Evolutionary conservation across 1,139 yeast species (phyloP).

Genomic region (Pichiaceae sp.): DNA sequence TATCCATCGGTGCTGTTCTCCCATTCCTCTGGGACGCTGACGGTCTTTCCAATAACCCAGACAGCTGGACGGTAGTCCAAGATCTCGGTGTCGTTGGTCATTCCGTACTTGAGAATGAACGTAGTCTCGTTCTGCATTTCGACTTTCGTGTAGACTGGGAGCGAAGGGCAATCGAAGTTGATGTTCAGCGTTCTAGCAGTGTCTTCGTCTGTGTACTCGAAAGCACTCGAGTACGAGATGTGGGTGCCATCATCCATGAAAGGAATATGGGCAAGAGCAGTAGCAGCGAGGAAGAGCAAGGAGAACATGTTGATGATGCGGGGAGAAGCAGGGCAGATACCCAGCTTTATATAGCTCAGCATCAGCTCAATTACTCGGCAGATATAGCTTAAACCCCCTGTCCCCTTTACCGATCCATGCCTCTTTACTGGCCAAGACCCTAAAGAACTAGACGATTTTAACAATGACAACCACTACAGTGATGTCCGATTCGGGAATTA

Average conservation of each 20-base stretch:
- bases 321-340: no score
- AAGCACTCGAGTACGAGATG: slow-evolving; percentile 1
- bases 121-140: slow-evolving; percentile 2
- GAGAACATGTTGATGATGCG: not conserved
- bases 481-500: no score
- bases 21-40: slow-evolving; percentile 1
- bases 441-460: no score
- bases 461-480: not conserved
- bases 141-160: slow-evolving; percentile 3
- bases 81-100: slow-evolving; percentile 2
- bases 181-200: slow-evolving; percentile 2
- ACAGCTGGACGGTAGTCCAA: slow-evolving; percentile 3
- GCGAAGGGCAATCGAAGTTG: slow-evolving; percentile 3
- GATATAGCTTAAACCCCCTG: no score
- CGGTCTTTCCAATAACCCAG: slow-evolving; percentile 4
- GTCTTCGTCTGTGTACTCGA: slow-evolving; percentile 2
- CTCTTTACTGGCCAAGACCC: no score
- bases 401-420: no score
- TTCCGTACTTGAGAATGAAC: slow-evolving; percentile 2
- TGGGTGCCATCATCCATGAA: slow-evolving; percentile 4
- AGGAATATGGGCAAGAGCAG: slow-evolving; percentile 2
- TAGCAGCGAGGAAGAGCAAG: not conserved
- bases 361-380: no score
- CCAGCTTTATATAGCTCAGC: no score
- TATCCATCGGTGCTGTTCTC: slow-evolving; percentile 1